These are phyloP conservation scores for Beauveria sp. DNA, from an alignment of 2,329 filamentous ascomycete genomes.

Conservation along the genomic window DNA sequence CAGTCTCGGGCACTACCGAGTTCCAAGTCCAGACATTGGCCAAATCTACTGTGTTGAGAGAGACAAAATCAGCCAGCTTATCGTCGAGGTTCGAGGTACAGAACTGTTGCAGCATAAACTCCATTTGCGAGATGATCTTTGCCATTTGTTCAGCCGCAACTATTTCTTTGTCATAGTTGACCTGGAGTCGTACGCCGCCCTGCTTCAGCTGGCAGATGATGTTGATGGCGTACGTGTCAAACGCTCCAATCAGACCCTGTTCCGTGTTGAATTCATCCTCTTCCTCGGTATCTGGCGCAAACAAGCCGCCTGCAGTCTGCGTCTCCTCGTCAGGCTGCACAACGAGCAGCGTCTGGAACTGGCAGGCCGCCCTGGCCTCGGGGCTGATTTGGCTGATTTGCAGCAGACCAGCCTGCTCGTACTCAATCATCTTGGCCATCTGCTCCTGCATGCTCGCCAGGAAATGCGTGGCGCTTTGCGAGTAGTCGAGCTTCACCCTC, in stretches of 20 bases:
- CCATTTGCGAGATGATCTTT: constrained; percentile 8
- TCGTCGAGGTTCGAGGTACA: constrained; percentile 7
- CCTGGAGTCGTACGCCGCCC: constrained; percentile 10
- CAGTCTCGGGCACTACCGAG: neutral
- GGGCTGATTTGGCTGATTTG: constrained; percentile 19
- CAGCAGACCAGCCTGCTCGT: constrained; percentile 23
- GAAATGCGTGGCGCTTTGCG: neutral
- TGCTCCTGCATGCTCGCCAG: constrained; percentile 17
- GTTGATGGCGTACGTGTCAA: constrained; percentile 14
- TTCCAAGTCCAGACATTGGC: constrained; percentile 12
- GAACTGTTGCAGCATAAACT: constrained; percentile 12
- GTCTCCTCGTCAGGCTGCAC: constrained; percentile 12
- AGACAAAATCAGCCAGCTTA: neutral
- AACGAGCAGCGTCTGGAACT: constrained; percentile 16
- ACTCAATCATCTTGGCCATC: constrained; percentile 20
- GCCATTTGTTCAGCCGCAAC: constrained; percentile 8
- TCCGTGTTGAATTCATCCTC: neutral
- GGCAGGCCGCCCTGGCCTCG: constrained; percentile 6
- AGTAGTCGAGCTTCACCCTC: constrained; percentile 13
- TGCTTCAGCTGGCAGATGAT: constrained; percentile 13
- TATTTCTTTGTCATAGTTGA: constrained; percentile 13
- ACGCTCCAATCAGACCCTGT: constrained; percentile 9
- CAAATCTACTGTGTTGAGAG: neutral
- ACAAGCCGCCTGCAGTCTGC: neutral
- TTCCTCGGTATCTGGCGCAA: constrained; percentile 4